Percentiles rank a stretch among this genome's conserved stretches.
phyloP scores from a whole-genome alignment of 192 early-diverging fungal species.

The Jimgerdemannia flammicorona region DNA sequence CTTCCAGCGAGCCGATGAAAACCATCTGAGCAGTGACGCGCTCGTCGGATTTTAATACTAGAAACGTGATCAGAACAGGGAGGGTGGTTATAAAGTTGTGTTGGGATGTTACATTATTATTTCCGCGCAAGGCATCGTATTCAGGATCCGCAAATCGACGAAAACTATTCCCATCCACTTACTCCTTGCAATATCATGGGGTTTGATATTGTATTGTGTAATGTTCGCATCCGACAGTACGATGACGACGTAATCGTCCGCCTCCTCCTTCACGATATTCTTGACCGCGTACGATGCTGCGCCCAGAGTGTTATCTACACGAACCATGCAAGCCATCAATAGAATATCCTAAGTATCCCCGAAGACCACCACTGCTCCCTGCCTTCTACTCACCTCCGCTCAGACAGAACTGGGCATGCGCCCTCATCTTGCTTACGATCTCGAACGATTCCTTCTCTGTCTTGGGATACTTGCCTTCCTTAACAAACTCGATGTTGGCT shows the following conservation, averaged over 20 bases:
- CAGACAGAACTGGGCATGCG: constrained; percentile 78
- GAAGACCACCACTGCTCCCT: background rate
- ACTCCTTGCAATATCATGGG: constrained; percentile 59
- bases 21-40: constrained; percentile 70
- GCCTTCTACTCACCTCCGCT: constrained; percentile 43
- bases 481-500: constrained; percentile 69
- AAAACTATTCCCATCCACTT: constrained; percentile 10
- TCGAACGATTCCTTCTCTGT: constrained; percentile 73
- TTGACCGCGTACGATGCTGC: constrained; percentile 63
- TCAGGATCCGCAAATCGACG: background rate
- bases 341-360: background rate
- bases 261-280: constrained; percentile 66
- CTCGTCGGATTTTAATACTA: constrained; percentile 67
- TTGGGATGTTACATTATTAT: background rate
- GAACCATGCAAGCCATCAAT: background rate
- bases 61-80: background rate
- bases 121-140: background rate
- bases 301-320: constrained; percentile 65
- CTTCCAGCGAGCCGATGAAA: constrained; percentile 78
- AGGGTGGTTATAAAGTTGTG: background rate
- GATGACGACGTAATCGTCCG: constrained; percentile 77
- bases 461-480: constrained; percentile 65
- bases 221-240: constrained; percentile 82
- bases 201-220: constrained; percentile 73
- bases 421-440: constrained; percentile 66